Base-by-base conservation (phyloP, 768 basidiomycete genomes). In the Jaapia argillacea region DNA sequence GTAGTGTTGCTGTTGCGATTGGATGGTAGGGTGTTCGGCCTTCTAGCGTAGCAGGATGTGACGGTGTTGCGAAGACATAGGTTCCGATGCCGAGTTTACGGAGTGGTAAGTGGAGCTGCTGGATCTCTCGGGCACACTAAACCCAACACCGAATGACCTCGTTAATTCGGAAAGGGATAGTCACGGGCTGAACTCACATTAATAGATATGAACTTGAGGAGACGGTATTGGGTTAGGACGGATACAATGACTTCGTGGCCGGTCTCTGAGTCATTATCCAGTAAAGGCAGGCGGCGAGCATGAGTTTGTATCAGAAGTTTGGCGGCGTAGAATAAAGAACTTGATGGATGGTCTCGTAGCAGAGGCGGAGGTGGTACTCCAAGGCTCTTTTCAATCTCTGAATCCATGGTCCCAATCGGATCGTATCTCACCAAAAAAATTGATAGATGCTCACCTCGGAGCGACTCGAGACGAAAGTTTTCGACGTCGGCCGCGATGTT, bases 201-300 rank as follows among this genome's bases (percentile, higher is more conserved):
- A 57, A 94, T 93, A 25, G 96, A 80, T 47, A 99, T 93, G 62
- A 97, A 98, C 63, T 98, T 98, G 66, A 99, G 82, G 13, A 98
- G 84, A 26, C 96, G 79, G 56, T 99, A 99, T 61, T 98, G 96
- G 0, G 96, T 99, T 45, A 99, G 68, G 4, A 98, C 93, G 20
- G 87, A 91, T 20, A 98, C 81, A 54, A 99, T 89, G 35, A 97
- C 81, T 64, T 98, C 92, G 43, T 94, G 90, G 6, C 87, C 88
- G 3, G 94, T 97, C 59, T 91, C 89, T 1, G 86, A 75, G 58
- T 98, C 96, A 47, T 79, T 72, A 56, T 98, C 96, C 35, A 99
- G 85, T 5, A 99, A 73, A 10, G 96, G 96, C 12, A 98, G 69
- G 23, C 96, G 81, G 33, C 94, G 81, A 1, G 96, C 94, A 56